These are phyloP conservation scores for Mycena filopes DNA, from an alignment of 768 basidiomycete species.

Conservation along the genomic window DNA sequence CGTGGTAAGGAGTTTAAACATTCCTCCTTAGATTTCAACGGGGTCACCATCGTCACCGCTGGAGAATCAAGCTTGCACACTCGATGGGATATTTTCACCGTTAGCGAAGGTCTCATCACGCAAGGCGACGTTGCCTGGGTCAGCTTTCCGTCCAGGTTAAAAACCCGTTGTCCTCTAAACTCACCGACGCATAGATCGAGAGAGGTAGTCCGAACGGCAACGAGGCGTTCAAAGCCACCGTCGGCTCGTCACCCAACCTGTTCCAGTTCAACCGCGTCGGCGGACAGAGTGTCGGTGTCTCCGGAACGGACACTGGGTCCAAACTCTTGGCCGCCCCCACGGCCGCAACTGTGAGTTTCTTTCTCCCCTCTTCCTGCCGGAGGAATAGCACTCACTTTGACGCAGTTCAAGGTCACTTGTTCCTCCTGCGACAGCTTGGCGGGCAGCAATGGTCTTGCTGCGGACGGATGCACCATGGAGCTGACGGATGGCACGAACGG, in stretches of 20 bases:
- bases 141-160: not conserved
- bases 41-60: slow-evolving; percentile 8
- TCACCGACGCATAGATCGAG: slow-evolving; percentile 3
- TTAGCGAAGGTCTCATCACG: not conserved
- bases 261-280: slow-evolving; percentile 17
- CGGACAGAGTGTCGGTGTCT: slow-evolving; percentile 12
- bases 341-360: slow-evolving; percentile 6
- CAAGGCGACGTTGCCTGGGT: slow-evolving; percentile 23
- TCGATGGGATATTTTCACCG: not conserved
- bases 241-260: slow-evolving; percentile 18
- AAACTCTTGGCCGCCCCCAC: slow-evolving; percentile 5
- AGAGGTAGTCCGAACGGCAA: slow-evolving; percentile 22
- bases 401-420: slow-evolving; percentile 22
- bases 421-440: slow-evolving; percentile 21
- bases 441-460: slow-evolving; percentile 21
- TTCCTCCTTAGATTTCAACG: not conserved
- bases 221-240: slow-evolving; percentile 27
- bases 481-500: slow-evolving; percentile 22
- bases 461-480: slow-evolving; percentile 20
- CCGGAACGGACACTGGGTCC: not conserved
- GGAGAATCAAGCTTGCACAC: slow-evolving; percentile 4
- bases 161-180: no score
- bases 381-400: not conserved
- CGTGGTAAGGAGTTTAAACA: not conserved
- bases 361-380: no score